Base-by-base conservation (phyloP, 2,329 filamentous ascomycete genomes). In the Colletotrichum salicis region DNA sequence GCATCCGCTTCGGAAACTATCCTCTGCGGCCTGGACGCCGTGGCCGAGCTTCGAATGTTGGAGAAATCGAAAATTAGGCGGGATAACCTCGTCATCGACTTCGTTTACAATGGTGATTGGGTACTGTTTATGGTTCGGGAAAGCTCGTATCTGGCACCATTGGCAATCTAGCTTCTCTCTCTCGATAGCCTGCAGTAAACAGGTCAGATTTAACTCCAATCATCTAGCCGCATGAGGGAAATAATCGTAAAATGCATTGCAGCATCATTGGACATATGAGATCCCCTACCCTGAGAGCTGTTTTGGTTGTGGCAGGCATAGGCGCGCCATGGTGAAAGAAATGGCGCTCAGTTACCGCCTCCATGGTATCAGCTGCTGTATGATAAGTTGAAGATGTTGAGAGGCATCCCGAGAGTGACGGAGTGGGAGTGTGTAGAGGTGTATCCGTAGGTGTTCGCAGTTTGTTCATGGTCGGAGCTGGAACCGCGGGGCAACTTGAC, bases 31-130 rank as follows among this genome's bases (percentile, higher is more conserved):
- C 55, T 87, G 79, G 0, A 96, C 91, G 24, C 89, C 92, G 1
- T 86, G 76, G 3, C 87, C 82, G 1, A 93, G 84, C 4, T 92
- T 83, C 11, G 90, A 91, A 1, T 86, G 80, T 7, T 91, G 84
- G 64, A 95, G 91, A 79, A 95, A 96, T 0, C 85, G 84, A 76
- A 96, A 97, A 51, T 88, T 82, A 0, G 88, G 81, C 0, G 92
- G 90, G 15, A 90, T 83, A n/a, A 75, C 86, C 74, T 76, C 85
- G 69, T 86, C 81, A 75, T 93, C 91, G 2, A 88, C 81, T 0
- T 86, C 82, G 77, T 96, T 96, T 63, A 91, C 82, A 1, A 95
- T 86, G 0, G 88, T 88, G 31, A 94, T 86, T 1, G 90, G 89
- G 8, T 83, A 84, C 1, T 78, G 70, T 0, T 78, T 70, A 72